Base-by-base conservation (phyloP, 805 yeast species). In the Monosporozyma aerobia region DNA sequence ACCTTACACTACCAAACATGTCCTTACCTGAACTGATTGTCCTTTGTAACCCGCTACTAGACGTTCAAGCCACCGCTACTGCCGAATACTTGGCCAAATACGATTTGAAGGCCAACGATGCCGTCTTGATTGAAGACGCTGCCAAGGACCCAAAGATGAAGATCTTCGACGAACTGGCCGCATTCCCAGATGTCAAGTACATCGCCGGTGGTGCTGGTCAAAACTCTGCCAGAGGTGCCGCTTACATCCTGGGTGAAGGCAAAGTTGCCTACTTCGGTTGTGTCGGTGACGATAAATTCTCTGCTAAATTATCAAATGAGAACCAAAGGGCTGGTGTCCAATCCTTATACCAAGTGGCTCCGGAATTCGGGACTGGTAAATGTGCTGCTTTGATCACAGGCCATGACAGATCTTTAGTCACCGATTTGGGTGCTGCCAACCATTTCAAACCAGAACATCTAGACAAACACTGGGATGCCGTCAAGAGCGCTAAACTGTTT, bases 161-260 rank as follows among this genome's bases (percentile, higher is more conserved):
- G 52, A 87, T 94, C 68, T 94, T 77, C 71, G 84, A 80, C 54
- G 98, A 94, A 71, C 79, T 87, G 59, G 73, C 89, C 52, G 70
- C 75, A 39, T 74, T 73, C 68, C 74, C 77, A 39, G 79, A 77
- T 54, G 82, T 88, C 57, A 79, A 81, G 63, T 72, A 82, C 56
- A 81, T 92, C 61, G 99, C 99, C 56, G 99, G 99, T 62, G 99
- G 99, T 70, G 99, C 99, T 64, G 99, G 97, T 56, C 99, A 94
- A 76, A 94, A 94, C 77, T 82, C 98, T 58, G 97, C 98, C 54
- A 83, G 99, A 74, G 99, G 96, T 67, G 98, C 98, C 49, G 97
- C 92, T 68, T 92, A 88, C 74, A 72, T 89, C 53, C 78, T 94
- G 50, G 97, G 97, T 55, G 71, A 75, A 47, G 71, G 81, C 61